These are phyloP conservation scores for Houttuynia cordata DNA, from an alignment of 164 flowering plant species.

Conservation along the genomic window DNA sequence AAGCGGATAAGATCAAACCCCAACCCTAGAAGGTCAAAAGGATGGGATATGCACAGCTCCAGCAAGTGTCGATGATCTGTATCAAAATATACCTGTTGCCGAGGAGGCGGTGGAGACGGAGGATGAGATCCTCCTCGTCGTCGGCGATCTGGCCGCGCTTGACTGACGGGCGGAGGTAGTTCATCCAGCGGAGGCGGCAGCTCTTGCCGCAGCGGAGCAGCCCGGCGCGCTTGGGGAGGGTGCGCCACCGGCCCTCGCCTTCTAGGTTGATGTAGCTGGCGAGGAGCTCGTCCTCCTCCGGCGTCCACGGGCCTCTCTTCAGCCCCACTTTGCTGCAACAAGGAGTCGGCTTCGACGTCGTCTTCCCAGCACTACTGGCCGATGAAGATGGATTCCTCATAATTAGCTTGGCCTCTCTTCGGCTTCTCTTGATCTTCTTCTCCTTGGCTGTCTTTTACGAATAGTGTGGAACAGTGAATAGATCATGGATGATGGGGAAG, in stretches of 20 bases:
- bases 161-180: conserved; percentile 57
- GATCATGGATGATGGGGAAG: background rate
- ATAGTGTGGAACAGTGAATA: background rate
- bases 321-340: conserved; percentile 41
- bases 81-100: conserved; percentile 40
- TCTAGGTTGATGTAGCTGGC: conserved; percentile 28
- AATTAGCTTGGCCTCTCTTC: background rate
- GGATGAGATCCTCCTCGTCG: conserved; percentile 70
- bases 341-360: conserved; percentile 18
- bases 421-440: background rate
- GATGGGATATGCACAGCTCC: background rate
- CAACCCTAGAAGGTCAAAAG: background rate
- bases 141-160: conserved; percentile 65
- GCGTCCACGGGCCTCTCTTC: conserved; percentile 69
- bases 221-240: conserved; percentile 51
- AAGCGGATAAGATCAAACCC: background rate
- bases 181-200: conserved; percentile 82
- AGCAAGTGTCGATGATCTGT: background rate
- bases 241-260: conserved; percentile 59
- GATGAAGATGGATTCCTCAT: conserved; percentile 1
- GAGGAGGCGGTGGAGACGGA: conserved; percentile 63
- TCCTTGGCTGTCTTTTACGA: background rate
- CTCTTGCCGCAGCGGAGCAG: conserved; percentile 68
- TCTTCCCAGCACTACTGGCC: background rate
- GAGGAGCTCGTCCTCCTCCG: conserved; percentile 46